phyloP scores from a whole-genome alignment of 2,329 filamentous ascomycete genomes.

The Apiospora phragmitis region DNA sequence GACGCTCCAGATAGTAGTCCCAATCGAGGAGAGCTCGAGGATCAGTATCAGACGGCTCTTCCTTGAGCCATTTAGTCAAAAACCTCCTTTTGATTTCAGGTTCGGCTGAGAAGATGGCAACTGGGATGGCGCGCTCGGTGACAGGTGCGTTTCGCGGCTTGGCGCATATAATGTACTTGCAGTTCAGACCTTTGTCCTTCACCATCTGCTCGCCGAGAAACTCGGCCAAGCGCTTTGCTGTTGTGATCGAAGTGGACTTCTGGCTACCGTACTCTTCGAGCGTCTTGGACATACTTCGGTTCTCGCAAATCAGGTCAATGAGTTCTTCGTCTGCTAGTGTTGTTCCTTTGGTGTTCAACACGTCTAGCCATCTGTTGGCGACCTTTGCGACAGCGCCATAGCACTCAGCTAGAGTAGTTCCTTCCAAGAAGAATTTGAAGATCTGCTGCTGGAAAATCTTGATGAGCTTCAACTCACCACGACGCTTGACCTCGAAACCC shows the following conservation, averaged over 20 bases:
- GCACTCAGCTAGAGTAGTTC: conserved; percentile 81
- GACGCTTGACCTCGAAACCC: conserved; percentile 94
- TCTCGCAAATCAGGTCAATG: conserved; percentile 99
- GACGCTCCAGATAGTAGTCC: conserved; percentile 94
- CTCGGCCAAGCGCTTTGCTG: conserved; percentile 88
- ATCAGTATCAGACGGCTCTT: conserved; percentile 89
- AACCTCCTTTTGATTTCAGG: conserved; percentile 85
- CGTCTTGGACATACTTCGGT: conserved; percentile 96
- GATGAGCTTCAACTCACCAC: conserved; percentile 98
- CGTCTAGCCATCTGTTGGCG: conserved; percentile 95
- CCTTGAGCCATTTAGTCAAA: conserved; percentile 91
- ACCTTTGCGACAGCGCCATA: conserved; percentile 92
- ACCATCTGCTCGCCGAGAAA: conserved; percentile 98
- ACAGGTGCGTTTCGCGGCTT: conserved; percentile 86
- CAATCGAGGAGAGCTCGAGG: conserved; percentile 89
- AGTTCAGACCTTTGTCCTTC: conserved; percentile 98
- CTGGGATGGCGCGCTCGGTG: conserved; percentile 89
- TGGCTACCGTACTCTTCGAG: conserved; percentile 93
- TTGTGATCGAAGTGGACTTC: conserved; percentile 99
- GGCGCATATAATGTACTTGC: conserved; percentile 98
- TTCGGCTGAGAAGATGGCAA: conserved; percentile 96
- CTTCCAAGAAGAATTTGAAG: conserved; percentile 98
- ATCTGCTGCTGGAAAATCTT: conserved; percentile 99
- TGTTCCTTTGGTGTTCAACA: conserved; percentile 82
- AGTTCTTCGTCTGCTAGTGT: conserved; percentile 95